Evolutionary conservation across 2,329 filamentous ascomycete species (phyloP).

Genomic region (Fusarium sp.): DNA sequence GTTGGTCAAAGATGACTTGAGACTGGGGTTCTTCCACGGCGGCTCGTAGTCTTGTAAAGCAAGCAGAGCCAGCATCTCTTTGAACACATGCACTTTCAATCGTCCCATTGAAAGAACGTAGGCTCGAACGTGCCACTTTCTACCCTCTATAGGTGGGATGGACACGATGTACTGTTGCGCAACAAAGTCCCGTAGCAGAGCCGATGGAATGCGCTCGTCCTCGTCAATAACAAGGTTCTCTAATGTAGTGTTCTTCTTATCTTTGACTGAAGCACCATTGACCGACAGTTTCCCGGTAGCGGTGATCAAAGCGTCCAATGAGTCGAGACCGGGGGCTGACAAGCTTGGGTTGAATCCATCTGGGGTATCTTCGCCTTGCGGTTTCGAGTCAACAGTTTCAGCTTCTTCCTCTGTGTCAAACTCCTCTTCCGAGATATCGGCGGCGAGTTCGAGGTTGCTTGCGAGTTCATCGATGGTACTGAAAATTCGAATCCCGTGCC

Average conservation of each 20-base stretch:
- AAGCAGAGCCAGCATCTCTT: constrained; percentile 55
- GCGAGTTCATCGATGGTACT: constrained; percentile 57
- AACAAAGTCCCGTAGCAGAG: constrained; percentile 57
- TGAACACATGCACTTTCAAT: constrained; percentile 56
- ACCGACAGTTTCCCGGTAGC: constrained; percentile 44
- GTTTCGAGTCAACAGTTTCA: neutral
- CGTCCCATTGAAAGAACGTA: constrained; percentile 57
- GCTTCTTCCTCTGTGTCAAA: constrained; percentile 29
- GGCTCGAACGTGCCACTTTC: constrained; percentile 57
- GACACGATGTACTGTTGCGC: constrained; percentile 56
- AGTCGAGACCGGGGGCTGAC: constrained; percentile 47
- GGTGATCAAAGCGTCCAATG: constrained; percentile 53
- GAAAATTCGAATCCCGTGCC: constrained; percentile 57
- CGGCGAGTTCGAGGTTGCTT: constrained; percentile 54
- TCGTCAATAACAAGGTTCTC: constrained; percentile 50
- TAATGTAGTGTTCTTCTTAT: neutral
- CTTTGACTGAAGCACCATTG: neutral
- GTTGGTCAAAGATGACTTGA: constrained; percentile 56
- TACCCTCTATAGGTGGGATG: constrained; percentile 50
- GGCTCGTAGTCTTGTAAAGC: constrained; percentile 55
- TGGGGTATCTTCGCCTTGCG: neutral
- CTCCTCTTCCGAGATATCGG: constrained; percentile 52
- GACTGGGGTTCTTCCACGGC: constrained; percentile 55
- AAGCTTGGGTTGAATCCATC: constrained; percentile 43
- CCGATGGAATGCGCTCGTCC: constrained; percentile 54